phyloP scores from a whole-genome alignment of 1,284 basidiomycete species.

The Moesziomyces aphidis region DNA sequence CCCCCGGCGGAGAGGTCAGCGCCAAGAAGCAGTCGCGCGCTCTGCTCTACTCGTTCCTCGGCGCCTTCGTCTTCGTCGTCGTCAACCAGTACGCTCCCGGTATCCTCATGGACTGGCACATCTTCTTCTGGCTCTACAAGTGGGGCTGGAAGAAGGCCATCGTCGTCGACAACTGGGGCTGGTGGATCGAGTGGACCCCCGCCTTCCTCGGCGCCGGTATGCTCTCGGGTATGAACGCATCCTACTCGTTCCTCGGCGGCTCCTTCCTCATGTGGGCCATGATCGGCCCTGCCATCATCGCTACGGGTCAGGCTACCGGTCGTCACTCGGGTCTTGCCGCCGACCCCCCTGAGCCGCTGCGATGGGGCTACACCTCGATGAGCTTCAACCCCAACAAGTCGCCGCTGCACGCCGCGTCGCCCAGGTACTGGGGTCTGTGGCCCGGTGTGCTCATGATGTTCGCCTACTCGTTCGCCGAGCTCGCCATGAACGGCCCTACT shows the following conservation, averaged over 20 bases:
- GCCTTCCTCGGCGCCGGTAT: constrained; percentile 79
- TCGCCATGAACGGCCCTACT: constrained; percentile 63
- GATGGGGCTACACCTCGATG: constrained; percentile 46
- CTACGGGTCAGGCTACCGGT: constrained; percentile 52
- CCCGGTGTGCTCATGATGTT: constrained; percentile 73
- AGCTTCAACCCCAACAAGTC: constrained; percentile 42
- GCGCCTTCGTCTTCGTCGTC: constrained; percentile 73
- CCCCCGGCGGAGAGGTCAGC: constrained; percentile 60
- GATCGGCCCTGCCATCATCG: constrained; percentile 74
- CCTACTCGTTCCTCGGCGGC: constrained; percentile 76
- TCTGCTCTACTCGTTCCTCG: constrained; percentile 72
- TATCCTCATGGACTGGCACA: constrained; percentile 77
- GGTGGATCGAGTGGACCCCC: constrained; percentile 72
- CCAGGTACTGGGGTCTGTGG: constrained; percentile 79
- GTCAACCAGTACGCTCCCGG: constrained; percentile 75
- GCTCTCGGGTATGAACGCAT: constrained; percentile 76
- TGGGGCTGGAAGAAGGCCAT: constrained; percentile 76
- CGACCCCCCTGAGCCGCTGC: constrained; percentile 28
- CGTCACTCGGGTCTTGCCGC: constrained; percentile 17
- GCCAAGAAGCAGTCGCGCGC: constrained; percentile 75
- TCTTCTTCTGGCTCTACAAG: constrained; percentile 73
- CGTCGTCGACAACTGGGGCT: constrained; percentile 72
- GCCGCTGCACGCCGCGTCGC: constrained; percentile 71
- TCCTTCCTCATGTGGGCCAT: constrained; percentile 76
- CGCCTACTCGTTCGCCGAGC: constrained; percentile 66